Evolutionary conservation across 495 filamentous ascomycete genomes (phyloP).

Genomic region (Amphirosellinia nigrospora): DNA sequence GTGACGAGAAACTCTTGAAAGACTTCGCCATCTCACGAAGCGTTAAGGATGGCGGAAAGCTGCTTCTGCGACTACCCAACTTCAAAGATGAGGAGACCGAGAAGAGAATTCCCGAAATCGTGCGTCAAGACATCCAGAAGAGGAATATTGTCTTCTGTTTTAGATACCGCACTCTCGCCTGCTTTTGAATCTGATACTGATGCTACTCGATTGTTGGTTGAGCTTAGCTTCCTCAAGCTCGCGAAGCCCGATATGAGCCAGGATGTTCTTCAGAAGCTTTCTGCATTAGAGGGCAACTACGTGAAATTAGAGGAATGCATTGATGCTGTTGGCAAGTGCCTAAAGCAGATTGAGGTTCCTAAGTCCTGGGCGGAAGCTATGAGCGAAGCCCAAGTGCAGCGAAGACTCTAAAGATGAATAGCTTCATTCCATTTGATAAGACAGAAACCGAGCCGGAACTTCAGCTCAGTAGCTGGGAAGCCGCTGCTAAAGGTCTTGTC

Average conservation of each 20-base stretch:
- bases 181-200: constrained; percentile 63
- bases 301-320: constrained; percentile 64
- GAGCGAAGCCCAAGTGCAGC: constrained; percentile 52
- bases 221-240: constrained; percentile 82
- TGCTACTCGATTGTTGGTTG: constrained; percentile 64
- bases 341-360: constrained; percentile 76
- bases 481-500: constrained; percentile 81
- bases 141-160: constrained; percentile 70
- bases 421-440: constrained; percentile 84
- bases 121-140: constrained; percentile 70
- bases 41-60: constrained; percentile 70
- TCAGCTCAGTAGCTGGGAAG: constrained; percentile 75
- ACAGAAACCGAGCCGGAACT: constrained; percentile 68
- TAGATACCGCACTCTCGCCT: constrained; percentile 72
- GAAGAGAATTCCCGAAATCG: constrained; percentile 75
- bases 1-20: constrained; percentile 76
- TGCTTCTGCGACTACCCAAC: constrained; percentile 77
- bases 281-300: constrained; percentile 39
- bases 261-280: constrained; percentile 48
- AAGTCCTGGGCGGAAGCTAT: constrained; percentile 77
- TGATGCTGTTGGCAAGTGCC: constrained; percentile 69
- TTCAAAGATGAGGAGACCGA: constrained; percentile 88
- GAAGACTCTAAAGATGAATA: constrained; percentile 70
- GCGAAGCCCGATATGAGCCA: constrained; percentile 66
- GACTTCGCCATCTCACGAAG: constrained; percentile 74